Evolutionary conservation across 106 monocot species (phyloP), one percentile per base, ranked within the genome.

Genomic region (Phalaenopsis aphrodite): DNA sequence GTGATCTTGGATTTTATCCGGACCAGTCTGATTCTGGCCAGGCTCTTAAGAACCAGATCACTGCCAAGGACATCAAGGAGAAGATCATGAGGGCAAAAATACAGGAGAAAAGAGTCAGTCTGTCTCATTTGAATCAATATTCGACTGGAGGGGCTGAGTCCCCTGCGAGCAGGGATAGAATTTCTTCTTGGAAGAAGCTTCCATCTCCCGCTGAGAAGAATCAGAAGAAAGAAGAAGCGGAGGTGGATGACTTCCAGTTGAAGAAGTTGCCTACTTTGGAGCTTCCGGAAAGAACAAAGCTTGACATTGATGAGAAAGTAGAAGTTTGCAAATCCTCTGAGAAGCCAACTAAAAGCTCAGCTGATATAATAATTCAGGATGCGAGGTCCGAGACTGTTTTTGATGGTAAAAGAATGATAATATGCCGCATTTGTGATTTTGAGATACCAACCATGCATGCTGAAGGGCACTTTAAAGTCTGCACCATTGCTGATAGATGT

Each of bases 151-250:
- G 43, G 4, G 46, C 15, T 30, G 84, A 79, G 16, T 88, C 95
- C 8, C 87, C 90, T 0, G 76, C 76, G 6, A 85, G 81, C 48
- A 92, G 92, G 75, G 82, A 85, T 42, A 84, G 93, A 79, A 95
- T 99, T 18, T 93, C 99, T 46, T 95, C 95, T 15, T 99, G 99
- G 99, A 99, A 95, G 87, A 95, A 93, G 72, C 85, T 99, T 21
- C 99, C 98, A 7, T 91, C 98, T 45, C 85, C 89, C 56, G 89
- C 87, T 21, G 92, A 93, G 84, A 99, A 88, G 75, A 88, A 81
- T 72, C 84, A 83, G 79, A 88, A 87, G 67, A 92, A 85, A 64
- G 55, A 36, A 2, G 37, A 78, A 41, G 82, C 56, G 10, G 75
- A 39, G 21, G 74, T 68, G 68, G 72, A 61, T n/a, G 75, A 1